Conservation (phyloP, 148 eudicot genomes). For the Silene conica region DNA sequence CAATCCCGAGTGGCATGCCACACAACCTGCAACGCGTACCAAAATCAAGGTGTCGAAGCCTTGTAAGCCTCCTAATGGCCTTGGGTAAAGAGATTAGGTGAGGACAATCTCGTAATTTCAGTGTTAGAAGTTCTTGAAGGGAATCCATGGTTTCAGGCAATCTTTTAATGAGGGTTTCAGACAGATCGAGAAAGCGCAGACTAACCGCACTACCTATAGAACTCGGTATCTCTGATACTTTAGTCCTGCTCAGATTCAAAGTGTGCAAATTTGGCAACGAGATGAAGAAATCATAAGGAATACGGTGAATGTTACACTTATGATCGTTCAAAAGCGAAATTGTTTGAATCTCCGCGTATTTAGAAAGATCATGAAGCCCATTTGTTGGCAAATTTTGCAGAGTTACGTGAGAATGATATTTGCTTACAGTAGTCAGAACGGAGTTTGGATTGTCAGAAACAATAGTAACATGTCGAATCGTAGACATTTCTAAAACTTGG, state of each 20-base stretch:
- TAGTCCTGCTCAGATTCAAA: conserved; percentile 14
- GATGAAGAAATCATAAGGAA: conserved; percentile 21
- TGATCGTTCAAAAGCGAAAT: conserved; percentile 7
- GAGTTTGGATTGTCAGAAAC: background rate
- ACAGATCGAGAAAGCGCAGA: conserved; percentile 15
- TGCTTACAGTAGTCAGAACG: background rate
- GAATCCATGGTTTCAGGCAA: conserved; percentile 15
- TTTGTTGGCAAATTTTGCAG: background rate
- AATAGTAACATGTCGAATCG: background rate
- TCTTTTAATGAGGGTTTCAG: conserved; percentile 11
- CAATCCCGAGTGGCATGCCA: conserved; percentile 20
- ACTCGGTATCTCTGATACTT: conserved; percentile 14
- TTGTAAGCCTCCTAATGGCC: conserved; percentile 2
- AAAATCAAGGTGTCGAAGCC: conserved; percentile 23
- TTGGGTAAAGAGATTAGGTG: conserved; percentile 15
- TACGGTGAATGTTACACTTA: background rate
- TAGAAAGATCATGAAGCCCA: conserved; percentile 1
- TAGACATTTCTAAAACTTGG: background rate
- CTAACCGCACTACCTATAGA: conserved; percentile 5
- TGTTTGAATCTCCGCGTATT: conserved; percentile 3
- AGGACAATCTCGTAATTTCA: conserved; percentile 16
- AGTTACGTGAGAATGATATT: conserved; percentile 1
- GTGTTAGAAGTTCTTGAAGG: conserved; percentile 8
- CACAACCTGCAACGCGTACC: background rate
- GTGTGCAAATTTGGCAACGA: background rate